Base-by-base conservation (phyloP, 2,329 filamentous ascomycete species). In the Aspergillus jensenii region DNA sequence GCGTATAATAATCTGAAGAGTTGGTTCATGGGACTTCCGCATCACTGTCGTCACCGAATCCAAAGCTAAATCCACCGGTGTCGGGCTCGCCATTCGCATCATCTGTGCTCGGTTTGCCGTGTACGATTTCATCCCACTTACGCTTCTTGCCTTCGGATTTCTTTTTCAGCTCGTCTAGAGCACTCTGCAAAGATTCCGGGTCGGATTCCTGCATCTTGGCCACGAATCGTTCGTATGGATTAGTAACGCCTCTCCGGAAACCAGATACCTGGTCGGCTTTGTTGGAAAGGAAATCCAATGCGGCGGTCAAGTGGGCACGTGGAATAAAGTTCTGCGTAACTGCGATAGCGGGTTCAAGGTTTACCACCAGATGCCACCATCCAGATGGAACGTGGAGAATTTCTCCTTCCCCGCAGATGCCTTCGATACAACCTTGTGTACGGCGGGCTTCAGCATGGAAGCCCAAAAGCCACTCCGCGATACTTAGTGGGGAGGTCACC, bases 351-450 rank as follows among this genome's bases (percentile, higher is more conserved):
- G 85, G 82, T 65, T 92, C 89, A 1, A 96, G 78, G 69, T 98
- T 98, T 46, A 98, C 87, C 9, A 98, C 95, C 33, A 98, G 79
- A 79, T 98, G 93, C 87, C 95, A 98, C 93, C 93, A 98, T 6
- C 93, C 93, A 52, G 89, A 92, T 0, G 95, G 93, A 6, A 98
- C 93, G 71, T 97, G 91, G 50, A 98, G 76, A 15, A 98, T 88
- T 74, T 98, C 95, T 2, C 93, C 93, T 43, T 87, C 85, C 14
- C 79, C 76, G 71, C 93, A 98, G 27, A 98, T 87, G 0, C 91
- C 93, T 76, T 98, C 93, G 31, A 89, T 76, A 68, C 93, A 97
- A 11, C 89, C 91, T 0, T 88, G 84, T 2, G 88, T 86, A 52
- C 79, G 81, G 52, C 93, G 85, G 9, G 93, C 95, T 68, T 93